Conservation (phyloP, 2,329 filamentous ascomycete species). For the Ophiocordyceps robertsii region DNA sequence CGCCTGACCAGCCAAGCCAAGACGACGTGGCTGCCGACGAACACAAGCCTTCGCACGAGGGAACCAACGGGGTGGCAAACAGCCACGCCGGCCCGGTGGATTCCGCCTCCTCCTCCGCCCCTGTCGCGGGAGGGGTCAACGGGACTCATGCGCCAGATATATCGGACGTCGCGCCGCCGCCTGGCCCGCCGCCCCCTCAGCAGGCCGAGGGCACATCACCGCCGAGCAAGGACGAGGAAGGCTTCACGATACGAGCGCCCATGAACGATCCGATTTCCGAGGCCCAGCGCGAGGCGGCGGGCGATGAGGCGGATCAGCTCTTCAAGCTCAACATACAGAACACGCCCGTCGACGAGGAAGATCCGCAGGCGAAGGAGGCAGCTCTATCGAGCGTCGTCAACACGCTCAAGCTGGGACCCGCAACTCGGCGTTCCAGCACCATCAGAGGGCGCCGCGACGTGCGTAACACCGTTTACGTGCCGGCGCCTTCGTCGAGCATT, state of each 20-base stretch:
- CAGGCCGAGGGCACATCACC: slow-evolving; percentile 20
- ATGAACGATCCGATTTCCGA: slow-evolving; percentile 55
- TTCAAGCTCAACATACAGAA: slow-evolving; percentile 74
- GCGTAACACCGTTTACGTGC: slow-evolving; percentile 78
- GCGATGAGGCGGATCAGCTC: slow-evolving; percentile 47
- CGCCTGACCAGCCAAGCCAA: slow-evolving; percentile 24
- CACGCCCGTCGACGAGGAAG: slow-evolving; percentile 64
- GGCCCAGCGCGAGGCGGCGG: slow-evolving; percentile 49
- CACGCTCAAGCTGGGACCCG: slow-evolving; percentile 52
- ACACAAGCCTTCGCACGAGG: slow-evolving; percentile 22
- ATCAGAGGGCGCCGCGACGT: slow-evolving; percentile 82
- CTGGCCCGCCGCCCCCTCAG: slow-evolving; percentile 35
- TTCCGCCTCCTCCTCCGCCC: slow-evolving; percentile 14
- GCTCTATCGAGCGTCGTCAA: slow-evolving; percentile 65
- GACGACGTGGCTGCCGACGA: slow-evolving; percentile 11
- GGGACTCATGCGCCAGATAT: slow-evolving; percentile 32
- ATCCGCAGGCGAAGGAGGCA: slow-evolving; percentile 59
- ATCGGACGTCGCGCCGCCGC: slow-evolving; percentile 36
- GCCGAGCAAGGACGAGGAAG: slow-evolving; percentile 53
- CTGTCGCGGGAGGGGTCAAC: slow-evolving; percentile 25
- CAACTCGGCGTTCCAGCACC: slow-evolving; percentile 60
- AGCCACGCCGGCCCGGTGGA: slow-evolving; percentile 17
- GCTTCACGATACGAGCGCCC: slow-evolving; percentile 58
- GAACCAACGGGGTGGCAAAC: slow-evolving; percentile 29
- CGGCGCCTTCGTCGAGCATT: slow-evolving; percentile 22